phyloP scores from a whole-genome alignment of 1,284 basidiomycete species.

The Vanrija humicola region DNA sequence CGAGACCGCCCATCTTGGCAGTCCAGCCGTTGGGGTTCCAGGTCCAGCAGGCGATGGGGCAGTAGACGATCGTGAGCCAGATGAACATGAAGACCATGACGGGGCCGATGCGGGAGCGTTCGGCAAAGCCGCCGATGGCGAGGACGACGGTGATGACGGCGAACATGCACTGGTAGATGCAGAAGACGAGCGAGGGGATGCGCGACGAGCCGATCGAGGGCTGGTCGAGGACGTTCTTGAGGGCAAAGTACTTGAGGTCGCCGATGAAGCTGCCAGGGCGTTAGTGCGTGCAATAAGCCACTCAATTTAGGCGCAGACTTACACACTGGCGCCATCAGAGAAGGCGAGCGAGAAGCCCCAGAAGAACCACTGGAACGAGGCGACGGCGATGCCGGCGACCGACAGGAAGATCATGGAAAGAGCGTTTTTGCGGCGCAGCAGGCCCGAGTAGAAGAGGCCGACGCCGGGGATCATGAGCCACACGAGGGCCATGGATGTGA shows the following conservation, averaged over 20 bases:
- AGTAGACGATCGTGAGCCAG: slow-evolving; percentile 92
- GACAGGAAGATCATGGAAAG: slow-evolving; percentile 86
- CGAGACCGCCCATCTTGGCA: slow-evolving; percentile 70
- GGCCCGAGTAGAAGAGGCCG: slow-evolving; percentile 74
- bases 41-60: slow-evolving; percentile 90
- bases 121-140: slow-evolving; percentile 86
- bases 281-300: not conserved
- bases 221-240: slow-evolving; percentile 72
- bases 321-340: slow-evolving; percentile 42
- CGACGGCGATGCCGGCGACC: slow-evolving; percentile 70
- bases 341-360: slow-evolving; percentile 54
- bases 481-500: slow-evolving; percentile 63
- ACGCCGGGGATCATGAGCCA: slow-evolving; percentile 91
- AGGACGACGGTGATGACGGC: slow-evolving; percentile 59
- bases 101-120: slow-evolving; percentile 82
- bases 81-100: slow-evolving; percentile 82
- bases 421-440: slow-evolving; percentile 79
- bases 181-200: slow-evolving; percentile 80
- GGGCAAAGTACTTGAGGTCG: slow-evolving; percentile 66
- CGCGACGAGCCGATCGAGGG: slow-evolving; percentile 65
- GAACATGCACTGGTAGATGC: slow-evolving; percentile 60
- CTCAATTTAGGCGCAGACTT: slow-evolving; percentile 10
- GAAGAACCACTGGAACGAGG: slow-evolving; percentile 55
- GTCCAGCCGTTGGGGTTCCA: slow-evolving; percentile 91
- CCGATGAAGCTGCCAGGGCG: slow-evolving; percentile 51